Conservation (phyloP, 176 grass and related monocot species). For the Triticum timopheevii region DNA sequence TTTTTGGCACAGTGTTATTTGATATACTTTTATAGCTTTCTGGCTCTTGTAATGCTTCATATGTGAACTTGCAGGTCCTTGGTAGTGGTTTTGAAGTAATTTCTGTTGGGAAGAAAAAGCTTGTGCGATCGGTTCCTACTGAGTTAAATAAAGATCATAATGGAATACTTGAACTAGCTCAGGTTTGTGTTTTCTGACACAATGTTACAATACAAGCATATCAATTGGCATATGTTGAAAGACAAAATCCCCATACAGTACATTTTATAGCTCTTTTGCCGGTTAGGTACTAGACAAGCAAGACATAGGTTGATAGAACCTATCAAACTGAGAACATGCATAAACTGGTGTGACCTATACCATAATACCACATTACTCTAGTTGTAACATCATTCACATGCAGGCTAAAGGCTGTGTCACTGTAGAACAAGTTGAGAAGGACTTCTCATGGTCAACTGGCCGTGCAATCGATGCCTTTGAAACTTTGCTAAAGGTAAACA, state of each 20-base stretch:
- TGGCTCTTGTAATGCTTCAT: constrained; percentile 5
- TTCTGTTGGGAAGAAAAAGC: constrained; percentile 80
- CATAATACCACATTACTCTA: neutral
- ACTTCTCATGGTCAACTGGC: constrained; percentile 76
- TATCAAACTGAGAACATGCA: neutral
- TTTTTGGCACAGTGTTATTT: neutral
- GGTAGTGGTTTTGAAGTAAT: constrained; percentile 99
- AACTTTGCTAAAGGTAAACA: constrained; percentile 82
- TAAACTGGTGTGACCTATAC: neutral
- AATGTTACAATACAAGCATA: constrained; percentile 3
- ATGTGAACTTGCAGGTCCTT: constrained; percentile 63
- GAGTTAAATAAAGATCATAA: constrained; percentile 98
- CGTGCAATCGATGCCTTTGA: constrained; percentile 82
- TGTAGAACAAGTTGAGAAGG: constrained; percentile 68
- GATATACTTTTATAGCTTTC: neutral
- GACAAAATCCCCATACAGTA: neutral
- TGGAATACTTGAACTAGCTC: constrained; percentile 95
- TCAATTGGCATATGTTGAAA: neutral
- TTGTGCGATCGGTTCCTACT: constrained; percentile 89
- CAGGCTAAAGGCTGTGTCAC: constrained; percentile 83
- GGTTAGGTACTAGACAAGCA: neutral
- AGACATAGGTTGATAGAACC: neutral
- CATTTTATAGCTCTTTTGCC: neutral
- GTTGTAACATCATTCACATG: constrained; percentile 35
- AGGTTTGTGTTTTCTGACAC: constrained; percentile 56